Conservation (phyloP, 2,329 filamentous ascomycete genomes). For the Amylocarpus encephaloides region DNA sequence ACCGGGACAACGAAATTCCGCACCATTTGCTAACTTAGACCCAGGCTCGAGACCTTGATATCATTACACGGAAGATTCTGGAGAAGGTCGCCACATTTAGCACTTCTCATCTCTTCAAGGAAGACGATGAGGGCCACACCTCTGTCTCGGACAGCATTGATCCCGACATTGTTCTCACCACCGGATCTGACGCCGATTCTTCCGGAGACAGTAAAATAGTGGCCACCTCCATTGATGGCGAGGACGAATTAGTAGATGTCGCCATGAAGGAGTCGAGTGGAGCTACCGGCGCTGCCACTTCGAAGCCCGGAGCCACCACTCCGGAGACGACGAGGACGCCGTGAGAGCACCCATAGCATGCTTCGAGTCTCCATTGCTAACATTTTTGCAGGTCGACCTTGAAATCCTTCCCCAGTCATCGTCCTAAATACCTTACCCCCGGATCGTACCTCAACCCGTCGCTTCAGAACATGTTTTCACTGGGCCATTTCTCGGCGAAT, state of each 20-base stretch:
- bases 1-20: constrained; percentile 32
- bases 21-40: neutral
- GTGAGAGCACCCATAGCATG: neutral
- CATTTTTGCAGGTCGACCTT: constrained; percentile 6
- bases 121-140: constrained; percentile 32
- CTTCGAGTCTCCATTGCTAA: neutral
- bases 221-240: constrained; percentile 74
- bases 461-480: constrained; percentile 68
- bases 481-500: constrained; percentile 55
- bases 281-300: neutral
- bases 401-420: constrained; percentile 25
- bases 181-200: constrained; percentile 56
- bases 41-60: constrained; percentile 52
- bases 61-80: constrained; percentile 74
- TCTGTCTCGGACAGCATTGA: constrained; percentile 51
- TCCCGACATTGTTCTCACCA: constrained; percentile 63
- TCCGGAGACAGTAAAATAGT: constrained; percentile 65
- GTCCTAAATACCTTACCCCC: constrained; percentile 48
- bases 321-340: neutral
- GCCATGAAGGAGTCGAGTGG: constrained; percentile 63
- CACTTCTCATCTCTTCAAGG: constrained; percentile 56
- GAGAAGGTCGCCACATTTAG: constrained; percentile 71
- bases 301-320: neutral
- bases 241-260: constrained; percentile 87
- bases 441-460: constrained; percentile 53